Evolutionary conservation across 257 asterid genomes (phyloP).

Genomic region (Solanum paucissectum): DNA sequence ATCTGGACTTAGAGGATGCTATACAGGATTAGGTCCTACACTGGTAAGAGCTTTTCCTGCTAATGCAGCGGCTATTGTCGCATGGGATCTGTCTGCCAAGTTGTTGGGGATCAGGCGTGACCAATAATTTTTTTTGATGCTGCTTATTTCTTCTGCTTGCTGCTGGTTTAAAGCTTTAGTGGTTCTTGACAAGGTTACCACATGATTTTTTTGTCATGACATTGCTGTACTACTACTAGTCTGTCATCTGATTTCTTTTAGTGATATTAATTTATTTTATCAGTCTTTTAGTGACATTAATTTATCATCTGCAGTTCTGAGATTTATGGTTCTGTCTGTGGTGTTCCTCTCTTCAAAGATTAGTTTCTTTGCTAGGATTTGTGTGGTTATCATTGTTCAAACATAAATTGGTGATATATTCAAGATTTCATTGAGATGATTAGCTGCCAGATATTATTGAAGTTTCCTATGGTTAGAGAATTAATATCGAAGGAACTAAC

Average conservation of each 20-base stretch:
- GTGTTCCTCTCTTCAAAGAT: not conserved
- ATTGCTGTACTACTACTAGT: not conserved
- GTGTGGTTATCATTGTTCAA: not conserved
- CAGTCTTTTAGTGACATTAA: not conserved
- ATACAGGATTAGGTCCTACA: conserved; percentile 84
- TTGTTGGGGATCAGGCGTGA: conserved; percentile 55
- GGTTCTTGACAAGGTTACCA: not conserved
- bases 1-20: conserved; percentile 77
- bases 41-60: conserved; percentile 62
- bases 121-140: conserved; percentile 12
- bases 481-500: not conserved
- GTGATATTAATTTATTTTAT: not conserved
- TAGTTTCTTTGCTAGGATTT: not conserved
- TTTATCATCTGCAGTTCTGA: not conserved
- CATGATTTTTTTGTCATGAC: not conserved
- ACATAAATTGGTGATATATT: not conserved
- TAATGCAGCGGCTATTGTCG: conserved; percentile 34
- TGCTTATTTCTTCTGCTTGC: conserved; percentile 1
- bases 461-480: not conserved
- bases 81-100: conserved; percentile 53
- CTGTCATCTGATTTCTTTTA: not conserved
- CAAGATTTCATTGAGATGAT: not conserved
- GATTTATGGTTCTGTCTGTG: not conserved
- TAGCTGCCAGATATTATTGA: not conserved
- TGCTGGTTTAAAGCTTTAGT: not conserved